Conservation (phyloP, 768 basidiomycete genomes). For the Punctularia strigosozonata region DNA sequence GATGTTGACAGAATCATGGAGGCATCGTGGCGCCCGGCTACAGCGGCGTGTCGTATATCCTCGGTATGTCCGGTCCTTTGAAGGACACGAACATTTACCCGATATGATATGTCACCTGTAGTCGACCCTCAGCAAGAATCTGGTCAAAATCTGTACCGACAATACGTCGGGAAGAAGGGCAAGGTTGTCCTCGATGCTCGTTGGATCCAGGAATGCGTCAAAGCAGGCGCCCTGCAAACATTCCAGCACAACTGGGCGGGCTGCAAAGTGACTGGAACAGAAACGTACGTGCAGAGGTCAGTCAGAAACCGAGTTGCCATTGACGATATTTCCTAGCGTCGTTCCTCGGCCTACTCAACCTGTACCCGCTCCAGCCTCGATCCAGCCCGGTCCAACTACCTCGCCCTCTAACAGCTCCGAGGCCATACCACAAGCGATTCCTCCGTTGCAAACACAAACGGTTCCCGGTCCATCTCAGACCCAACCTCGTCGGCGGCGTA, state of each 20-base stretch:
- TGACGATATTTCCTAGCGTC: too few species aligned
- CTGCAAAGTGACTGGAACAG: constrained; percentile 68
- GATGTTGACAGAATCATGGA: constrained; percentile 52
- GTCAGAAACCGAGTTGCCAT: too few species aligned
- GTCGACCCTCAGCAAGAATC: constrained; percentile 72
- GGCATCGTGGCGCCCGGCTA: constrained; percentile 65
- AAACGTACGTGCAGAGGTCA: constrained; percentile 53
- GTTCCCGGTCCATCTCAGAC: too few species aligned
- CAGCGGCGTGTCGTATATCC: constrained; percentile 68
- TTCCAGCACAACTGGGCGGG: constrained; percentile 70
- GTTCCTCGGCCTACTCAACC: too few species aligned
- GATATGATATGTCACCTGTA: constrained; percentile 14
- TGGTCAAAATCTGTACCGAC: constrained; percentile 71
- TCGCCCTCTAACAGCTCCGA: too few species aligned
- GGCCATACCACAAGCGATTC: too few species aligned
- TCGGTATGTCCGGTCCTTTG: constrained; percentile 37
- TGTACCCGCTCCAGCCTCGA: too few species aligned
- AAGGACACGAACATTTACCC: neutral
- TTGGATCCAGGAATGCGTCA: constrained; percentile 74
- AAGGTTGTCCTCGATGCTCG: constrained; percentile 64
- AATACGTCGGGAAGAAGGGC: constrained; percentile 69
- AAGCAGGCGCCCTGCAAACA: constrained; percentile 55
- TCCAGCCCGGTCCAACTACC: too few species aligned
- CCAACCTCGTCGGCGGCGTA: too few species aligned
- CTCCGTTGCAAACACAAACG: too few species aligned